A percentile compares a stretch with the other conserved stretches of the same genome.
phyloP scores from a whole-genome alignment of 371 early-diverging fungal species.

The Mucor piriformis region DNA sequence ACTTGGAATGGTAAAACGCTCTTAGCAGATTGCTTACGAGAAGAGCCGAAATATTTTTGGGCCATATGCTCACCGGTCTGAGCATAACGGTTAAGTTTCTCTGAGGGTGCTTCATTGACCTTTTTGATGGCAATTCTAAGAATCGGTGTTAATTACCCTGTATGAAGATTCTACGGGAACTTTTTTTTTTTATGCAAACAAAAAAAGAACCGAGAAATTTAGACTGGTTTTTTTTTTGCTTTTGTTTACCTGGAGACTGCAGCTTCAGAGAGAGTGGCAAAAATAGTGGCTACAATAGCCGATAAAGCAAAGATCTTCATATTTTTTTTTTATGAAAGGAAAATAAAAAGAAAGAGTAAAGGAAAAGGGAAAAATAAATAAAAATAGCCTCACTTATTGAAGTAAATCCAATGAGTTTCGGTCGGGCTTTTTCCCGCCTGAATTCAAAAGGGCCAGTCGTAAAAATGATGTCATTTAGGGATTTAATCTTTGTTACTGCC shows the following conservation, averaged over 20 bases:
- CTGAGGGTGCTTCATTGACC: constrained; percentile 61
- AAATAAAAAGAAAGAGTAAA: constrained; percentile 1
- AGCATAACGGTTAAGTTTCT: constrained; percentile 65
- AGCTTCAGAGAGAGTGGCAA: constrained; percentile 31
- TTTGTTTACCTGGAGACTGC: constrained; percentile 31
- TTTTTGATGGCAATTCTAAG: constrained; percentile 78
- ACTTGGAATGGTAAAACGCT: constrained; percentile 25
- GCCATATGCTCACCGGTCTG: constrained; percentile 64
- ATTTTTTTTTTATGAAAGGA: neutral
- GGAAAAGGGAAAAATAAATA: constrained; percentile 8
- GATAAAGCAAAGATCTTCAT: constrained; percentile 41
- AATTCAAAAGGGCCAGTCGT: neutral
- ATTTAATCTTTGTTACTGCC: neutral
- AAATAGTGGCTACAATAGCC: constrained; percentile 20
- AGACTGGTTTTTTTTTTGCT: no score
- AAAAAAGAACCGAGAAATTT: neutral
- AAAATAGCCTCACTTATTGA: neutral
- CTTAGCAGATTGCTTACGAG: constrained; percentile 42
- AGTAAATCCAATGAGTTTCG: neutral
- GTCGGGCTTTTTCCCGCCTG: constrained; percentile 6
- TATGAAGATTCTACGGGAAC: neutral
- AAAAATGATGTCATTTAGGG: constrained; percentile 1
- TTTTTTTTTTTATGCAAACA: neutral
- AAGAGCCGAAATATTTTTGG: constrained; percentile 78
- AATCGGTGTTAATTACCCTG: neutral